Percentiles rank a stretch among this genome's conserved stretches.
These are phyloP conservation scores for Linaria vulgaris DNA, from an alignment of 257 asterid genomes.

Conservation along the genomic window DNA sequence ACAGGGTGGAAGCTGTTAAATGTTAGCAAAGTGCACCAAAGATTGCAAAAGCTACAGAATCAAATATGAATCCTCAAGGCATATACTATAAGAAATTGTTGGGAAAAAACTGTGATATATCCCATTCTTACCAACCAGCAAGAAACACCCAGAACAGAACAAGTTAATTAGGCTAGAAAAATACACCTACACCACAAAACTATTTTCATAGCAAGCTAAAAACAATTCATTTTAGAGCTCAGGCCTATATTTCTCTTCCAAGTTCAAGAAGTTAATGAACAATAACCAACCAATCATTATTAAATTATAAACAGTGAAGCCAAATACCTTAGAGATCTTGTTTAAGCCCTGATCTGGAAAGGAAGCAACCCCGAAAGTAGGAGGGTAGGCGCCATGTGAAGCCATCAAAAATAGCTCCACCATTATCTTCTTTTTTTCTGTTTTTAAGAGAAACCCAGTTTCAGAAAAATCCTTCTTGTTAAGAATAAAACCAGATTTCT, in stretches of 20 bases:
- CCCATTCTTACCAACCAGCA: too few species aligned
- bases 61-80: background rate
- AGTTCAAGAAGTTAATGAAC: background rate
- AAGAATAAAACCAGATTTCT: constrained; percentile 23
- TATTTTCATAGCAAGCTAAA: background rate
- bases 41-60: background rate
- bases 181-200: constrained; percentile 1
- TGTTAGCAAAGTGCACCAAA: background rate
- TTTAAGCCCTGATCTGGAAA: constrained; percentile 40
- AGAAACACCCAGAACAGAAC: background rate
- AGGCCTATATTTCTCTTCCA: background rate
- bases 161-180: background rate
- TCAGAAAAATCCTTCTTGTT: constrained; percentile 17
- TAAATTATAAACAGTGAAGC: background rate
- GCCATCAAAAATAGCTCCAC: constrained; percentile 71
- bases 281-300: background rate
- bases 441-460: constrained; percentile 22
- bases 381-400: constrained; percentile 52
- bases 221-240: background rate
- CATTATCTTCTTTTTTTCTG: constrained; percentile 25
- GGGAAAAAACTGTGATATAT: too few species aligned
- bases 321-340: constrained; percentile 45
- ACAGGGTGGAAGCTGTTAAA: background rate
- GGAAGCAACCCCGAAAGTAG: constrained; percentile 36
- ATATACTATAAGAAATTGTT: background rate